Base-by-base conservation (phyloP, 768 basidiomycete species). In the Solioccasus polychromus region DNA sequence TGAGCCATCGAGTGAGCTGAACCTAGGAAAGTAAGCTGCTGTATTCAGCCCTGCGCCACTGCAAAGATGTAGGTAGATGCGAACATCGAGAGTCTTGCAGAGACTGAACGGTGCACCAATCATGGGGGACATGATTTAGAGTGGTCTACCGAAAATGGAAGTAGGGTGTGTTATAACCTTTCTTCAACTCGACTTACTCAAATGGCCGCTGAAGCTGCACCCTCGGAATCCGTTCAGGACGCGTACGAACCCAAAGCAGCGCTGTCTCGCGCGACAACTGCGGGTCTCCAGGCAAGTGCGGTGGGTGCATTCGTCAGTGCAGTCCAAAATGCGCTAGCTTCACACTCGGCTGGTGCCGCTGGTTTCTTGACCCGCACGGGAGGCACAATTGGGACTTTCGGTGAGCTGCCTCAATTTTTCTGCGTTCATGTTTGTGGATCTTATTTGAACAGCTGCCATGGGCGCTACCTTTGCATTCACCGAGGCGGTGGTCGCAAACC, bases 361-460 rank as follows among this genome's bases (percentile, higher is more conserved):
- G 93, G 93, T 55, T 81, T 96, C 66, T 62, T 93, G 55, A 91
- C 91, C 42, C 76, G 92, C 53, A 89, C 85, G 25, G 92, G 92
- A 47, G 82, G 88, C 26, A 90, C 92, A 3, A 91, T 95, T 63
- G 92, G 88, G 10, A 81, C 92, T 65, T 95, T 96, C 60, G 88
- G 94, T 96, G 42, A 57, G 84, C 71, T 18, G 10, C 19, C 32
- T 38, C 22, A 8, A 34, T 41, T 19, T 42, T 19, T 19, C 29
- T 17, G 2, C 4, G 25, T 24, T 35, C 7, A 15, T 18, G 22
- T 38, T 42, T 47, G 42, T 45, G 9, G 35, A 57, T 38, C 37
- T 24, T 44, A 20, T 28, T 44, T 47, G 29, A 44, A 43, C 44
- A 96, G 93, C 89, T 58, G 91, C 87, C 18, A 89, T 95, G 83